phyloP scores from a whole-genome alignment of 2,329 filamentous ascomycete genomes.

The Exophiala viscosa region DNA sequence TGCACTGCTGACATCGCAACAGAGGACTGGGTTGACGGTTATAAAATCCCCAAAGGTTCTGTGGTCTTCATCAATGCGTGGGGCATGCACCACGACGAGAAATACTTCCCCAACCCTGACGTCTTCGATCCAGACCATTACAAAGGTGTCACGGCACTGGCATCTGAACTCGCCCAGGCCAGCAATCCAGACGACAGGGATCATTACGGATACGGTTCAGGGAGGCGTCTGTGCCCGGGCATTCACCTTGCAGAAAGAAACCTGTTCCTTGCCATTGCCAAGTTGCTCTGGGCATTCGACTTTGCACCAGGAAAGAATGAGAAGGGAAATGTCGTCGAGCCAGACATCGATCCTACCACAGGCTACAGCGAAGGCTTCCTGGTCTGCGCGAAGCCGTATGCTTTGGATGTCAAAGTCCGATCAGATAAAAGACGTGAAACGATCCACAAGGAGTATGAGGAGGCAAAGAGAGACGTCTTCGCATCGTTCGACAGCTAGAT shows the following conservation, averaged over 20 bases:
- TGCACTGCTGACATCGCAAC: conserved; percentile 14
- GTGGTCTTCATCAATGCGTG: conserved; percentile 49
- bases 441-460: conserved; percentile 33
- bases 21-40: conserved; percentile 41
- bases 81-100: conserved; percentile 39
- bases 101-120: conserved; percentile 39
- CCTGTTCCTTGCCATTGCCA: conserved; percentile 31
- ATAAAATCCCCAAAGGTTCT: conserved; percentile 46
- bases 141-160: conserved; percentile 31
- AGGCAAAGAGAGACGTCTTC: conserved; percentile 30
- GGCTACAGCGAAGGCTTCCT: conserved; percentile 39
- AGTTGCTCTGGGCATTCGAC: conserved; percentile 34
- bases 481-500: conserved; percentile 18
- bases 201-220: conserved; percentile 33
- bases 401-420: conserved; percentile 29
- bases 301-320: conserved; percentile 28
- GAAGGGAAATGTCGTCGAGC: conserved; percentile 29
- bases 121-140: conserved; percentile 41
- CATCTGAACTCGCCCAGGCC: conserved; percentile 35
- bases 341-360: conserved; percentile 35
- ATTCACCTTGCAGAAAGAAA: conserved; percentile 35
- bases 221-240: conserved; percentile 35
- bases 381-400: conserved; percentile 34
- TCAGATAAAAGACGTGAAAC: conserved; percentile 33
- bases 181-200: conserved; percentile 30